phyloP scores from a whole-genome alignment of 2,329 filamentous ascomycete species.

The Aspergillus nomiae region DNA sequence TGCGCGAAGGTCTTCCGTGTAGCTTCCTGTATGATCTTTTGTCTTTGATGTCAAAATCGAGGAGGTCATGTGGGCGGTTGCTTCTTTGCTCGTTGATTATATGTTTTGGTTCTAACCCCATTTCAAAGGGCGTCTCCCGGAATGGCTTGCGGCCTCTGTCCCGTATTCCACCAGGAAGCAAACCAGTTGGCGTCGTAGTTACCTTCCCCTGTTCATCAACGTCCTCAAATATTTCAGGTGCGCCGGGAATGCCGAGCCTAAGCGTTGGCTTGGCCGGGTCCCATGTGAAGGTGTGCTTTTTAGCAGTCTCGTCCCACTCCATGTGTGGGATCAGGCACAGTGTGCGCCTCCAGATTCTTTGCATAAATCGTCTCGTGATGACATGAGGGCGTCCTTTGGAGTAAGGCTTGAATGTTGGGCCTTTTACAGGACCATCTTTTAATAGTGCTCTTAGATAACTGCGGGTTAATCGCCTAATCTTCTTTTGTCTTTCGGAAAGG shows the following conservation, averaged over 20 bases:
- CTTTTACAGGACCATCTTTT: constrained; percentile 39
- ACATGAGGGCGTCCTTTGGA: constrained; percentile 41
- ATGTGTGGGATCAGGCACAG: constrained; percentile 35
- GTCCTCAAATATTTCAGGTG: constrained; percentile 3
- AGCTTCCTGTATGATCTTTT: neutral
- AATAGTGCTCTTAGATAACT: constrained; percentile 26
- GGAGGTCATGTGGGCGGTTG: neutral
- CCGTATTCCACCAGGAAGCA: neutral
- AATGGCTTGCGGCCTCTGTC: neutral
- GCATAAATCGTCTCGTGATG: constrained; percentile 43
- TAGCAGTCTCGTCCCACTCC: constrained; percentile 20
- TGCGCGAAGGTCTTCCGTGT: neutral
- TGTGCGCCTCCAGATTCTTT: constrained; percentile 39
- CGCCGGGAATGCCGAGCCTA: constrained; percentile 4
- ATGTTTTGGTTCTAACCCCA: neutral
- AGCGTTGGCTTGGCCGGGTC: constrained; percentile 23
- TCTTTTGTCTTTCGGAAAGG: neutral
- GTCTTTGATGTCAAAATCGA: neutral
- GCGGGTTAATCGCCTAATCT: neutral
- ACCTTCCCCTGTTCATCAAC: constrained; percentile 3
- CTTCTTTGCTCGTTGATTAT: neutral
- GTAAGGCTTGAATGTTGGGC: constrained; percentile 35
- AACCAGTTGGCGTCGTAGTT: neutral
- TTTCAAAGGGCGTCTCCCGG: neutral
- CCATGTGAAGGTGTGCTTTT: constrained; percentile 34